These are phyloP conservation scores for Austropuccinia psidii DNA, from an alignment of 1,284 basidiomycete genomes.

Conservation along the genomic window DNA sequence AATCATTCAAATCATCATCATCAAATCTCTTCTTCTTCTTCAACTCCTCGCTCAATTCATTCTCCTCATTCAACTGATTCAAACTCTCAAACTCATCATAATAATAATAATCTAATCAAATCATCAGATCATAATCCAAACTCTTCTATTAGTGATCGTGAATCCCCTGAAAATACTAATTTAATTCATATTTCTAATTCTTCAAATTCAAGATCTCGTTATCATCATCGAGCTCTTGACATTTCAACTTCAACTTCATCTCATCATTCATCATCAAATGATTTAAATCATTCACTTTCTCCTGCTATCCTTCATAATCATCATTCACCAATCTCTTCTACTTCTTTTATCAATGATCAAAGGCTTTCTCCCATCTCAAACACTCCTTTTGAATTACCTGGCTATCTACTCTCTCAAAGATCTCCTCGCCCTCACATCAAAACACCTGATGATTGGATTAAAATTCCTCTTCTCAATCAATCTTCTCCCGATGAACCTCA, in stretches of 20 bases:
- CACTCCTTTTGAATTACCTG: conserved; percentile 13
- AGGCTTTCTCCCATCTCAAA: conserved; percentile 15
- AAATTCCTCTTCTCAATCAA: conserved; percentile 2
- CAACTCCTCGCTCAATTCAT: background rate
- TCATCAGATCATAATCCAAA: too few relatives aligned
- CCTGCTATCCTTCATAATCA: background rate
- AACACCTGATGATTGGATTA: conserved; percentile 15
- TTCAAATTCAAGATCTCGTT: conserved; percentile 15
- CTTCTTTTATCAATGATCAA: conserved; percentile 16
- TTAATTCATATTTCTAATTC: background rate
- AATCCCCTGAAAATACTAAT: conserved; percentile 21
- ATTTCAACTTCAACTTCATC: conserved; percentile 3
- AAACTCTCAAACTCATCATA: background rate
- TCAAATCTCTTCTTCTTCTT: background rate
- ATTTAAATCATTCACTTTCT: background rate
- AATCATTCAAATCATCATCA: background rate
- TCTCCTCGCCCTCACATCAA: conserved; percentile 7
- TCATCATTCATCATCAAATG: background rate
- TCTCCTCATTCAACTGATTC: conserved; percentile 35
- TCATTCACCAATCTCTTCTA: conserved; percentile 13
- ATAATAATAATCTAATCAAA: too few relatives aligned
- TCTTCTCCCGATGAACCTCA: conserved; percentile 1
- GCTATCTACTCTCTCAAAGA: background rate
- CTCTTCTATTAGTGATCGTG: conserved; percentile 8
- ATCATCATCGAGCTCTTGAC: conserved; percentile 25